phyloP scores from a whole-genome alignment of 192 early-diverging fungal species.

The Linnemannia elongata region DNA sequence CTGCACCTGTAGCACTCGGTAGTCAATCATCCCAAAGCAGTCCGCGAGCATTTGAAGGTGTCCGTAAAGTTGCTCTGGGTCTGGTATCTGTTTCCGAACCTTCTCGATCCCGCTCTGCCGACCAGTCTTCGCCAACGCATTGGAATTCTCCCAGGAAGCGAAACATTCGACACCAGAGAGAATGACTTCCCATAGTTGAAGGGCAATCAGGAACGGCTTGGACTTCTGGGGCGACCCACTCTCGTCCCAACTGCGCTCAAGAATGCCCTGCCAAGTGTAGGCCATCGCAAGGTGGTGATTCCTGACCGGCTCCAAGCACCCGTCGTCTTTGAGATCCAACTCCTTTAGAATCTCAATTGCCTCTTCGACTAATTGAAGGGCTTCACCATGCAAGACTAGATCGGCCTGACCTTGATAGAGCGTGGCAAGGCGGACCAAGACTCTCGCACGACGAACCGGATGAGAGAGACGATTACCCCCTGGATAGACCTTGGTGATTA shows the following conservation, averaged over 20 bases:
- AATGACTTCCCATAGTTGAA: slow-evolving; percentile 72
- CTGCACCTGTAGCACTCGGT: slow-evolving; percentile 67
- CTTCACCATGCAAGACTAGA: slow-evolving; percentile 17
- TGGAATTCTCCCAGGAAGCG: slow-evolving; percentile 27
- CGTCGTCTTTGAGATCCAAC: slow-evolving; percentile 52
- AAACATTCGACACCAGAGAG: slow-evolving; percentile 61
- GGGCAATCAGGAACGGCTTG: slow-evolving; percentile 64
- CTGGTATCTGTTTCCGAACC: slow-evolving; percentile 54
- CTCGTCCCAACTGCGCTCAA: slow-evolving; percentile 52
- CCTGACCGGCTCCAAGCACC: slow-evolving; percentile 56
- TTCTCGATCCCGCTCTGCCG: slow-evolving; percentile 43
- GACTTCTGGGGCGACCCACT: slow-evolving; percentile 36
- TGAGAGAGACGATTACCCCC: slow-evolving; percentile 22
- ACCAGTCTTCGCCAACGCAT: not conserved
- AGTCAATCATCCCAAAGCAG: slow-evolving; percentile 69
- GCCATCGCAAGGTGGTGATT: slow-evolving; percentile 72
- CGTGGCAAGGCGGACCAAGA: slow-evolving; percentile 43
- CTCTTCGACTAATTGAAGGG: slow-evolving; percentile 33
- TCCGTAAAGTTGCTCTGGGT: slow-evolving; percentile 64
- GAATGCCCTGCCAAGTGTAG: slow-evolving; percentile 70
- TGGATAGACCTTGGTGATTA: slow-evolving; percentile 12
- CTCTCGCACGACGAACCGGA: slow-evolving; percentile 55
- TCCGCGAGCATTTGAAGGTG: slow-evolving; percentile 73
- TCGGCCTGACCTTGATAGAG: slow-evolving; percentile 17
- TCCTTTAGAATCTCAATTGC: slow-evolving; percentile 56